These are phyloP conservation scores for Agrocybe praecox DNA, from an alignment of 768 basidiomycete genomes.

Conservation along the genomic window DNA sequence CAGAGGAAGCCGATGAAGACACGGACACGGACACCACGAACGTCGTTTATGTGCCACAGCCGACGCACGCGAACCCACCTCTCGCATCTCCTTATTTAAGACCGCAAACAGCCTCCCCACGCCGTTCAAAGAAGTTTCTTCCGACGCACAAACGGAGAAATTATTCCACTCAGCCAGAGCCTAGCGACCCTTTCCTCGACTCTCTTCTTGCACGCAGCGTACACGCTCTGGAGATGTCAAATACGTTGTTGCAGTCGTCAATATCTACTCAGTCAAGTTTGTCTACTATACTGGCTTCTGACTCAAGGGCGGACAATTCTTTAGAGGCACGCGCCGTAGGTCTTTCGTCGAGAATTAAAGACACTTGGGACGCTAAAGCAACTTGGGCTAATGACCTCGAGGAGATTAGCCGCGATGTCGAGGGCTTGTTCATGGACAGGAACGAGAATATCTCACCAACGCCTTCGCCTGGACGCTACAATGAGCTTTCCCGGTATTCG, in stretches of 20 bases:
- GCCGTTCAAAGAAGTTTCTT: constrained; percentile 31
- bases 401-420: constrained; percentile 64
- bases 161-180: constrained; percentile 20
- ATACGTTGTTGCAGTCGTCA: constrained; percentile 73
- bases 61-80: constrained; percentile 18
- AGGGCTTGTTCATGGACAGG: constrained; percentile 50
- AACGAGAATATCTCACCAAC: constrained; percentile 8
- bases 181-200: constrained; percentile 66
- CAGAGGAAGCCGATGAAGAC: constrained; percentile 77
- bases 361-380: constrained; percentile 44
- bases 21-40: constrained; percentile 44
- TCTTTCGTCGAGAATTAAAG: constrained; percentile 53
- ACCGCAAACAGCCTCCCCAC: constrained; percentile 33
- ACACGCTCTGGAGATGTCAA: constrained; percentile 85
- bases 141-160: constrained; percentile 31
- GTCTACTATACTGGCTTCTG: constrained; percentile 49
- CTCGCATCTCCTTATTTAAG: constrained; percentile 18
- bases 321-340: constrained; percentile 52
- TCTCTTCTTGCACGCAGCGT: constrained; percentile 81
- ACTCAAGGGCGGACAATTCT: constrained; percentile 46
- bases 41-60: constrained; percentile 25
- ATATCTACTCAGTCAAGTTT: constrained; percentile 68
- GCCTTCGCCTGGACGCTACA: constrained; percentile 5
- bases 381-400: constrained; percentile 72
- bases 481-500: constrained; percentile 4